Base-by-base conservation (phyloP, 78 protist genomes). In the Goniomonas avonlea region DNA sequence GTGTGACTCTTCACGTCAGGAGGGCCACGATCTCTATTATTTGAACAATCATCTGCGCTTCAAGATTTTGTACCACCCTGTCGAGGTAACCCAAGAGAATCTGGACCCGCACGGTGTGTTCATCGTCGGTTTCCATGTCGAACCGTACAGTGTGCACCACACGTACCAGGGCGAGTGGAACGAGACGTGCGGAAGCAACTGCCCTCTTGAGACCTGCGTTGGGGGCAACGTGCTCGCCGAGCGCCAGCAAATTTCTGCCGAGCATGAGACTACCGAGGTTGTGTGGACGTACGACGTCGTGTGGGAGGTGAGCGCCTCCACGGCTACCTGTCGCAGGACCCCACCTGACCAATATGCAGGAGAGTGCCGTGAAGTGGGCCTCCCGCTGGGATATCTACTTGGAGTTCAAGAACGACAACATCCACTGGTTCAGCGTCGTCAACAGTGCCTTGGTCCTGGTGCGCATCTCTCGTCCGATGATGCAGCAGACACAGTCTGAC, bases 41-140 rank as follows among this genome's bases (percentile, higher is more conserved):
- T 35, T 68, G 27, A 68, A 68, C 75, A 68, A 68, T 35, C 75
- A 68, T 23, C 34, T 68, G n/a, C 53, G 75, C 47, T 68, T 41
- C 75, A 68, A 68, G 56, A 68, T 68, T 35, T 23, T 43, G 75
- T 68, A 68, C 56, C 48, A 63, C 71, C 71, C 71, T 3, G 38
- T 27, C 2, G 71, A 13, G 71, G 21, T 43, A 27, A 15, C 71
- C 11, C 23, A 39, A 13, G 29, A 58, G 65, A 35, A 27, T 29
- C 39, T 9, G 65, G 65, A 58, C 18, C 39, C 23, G 65, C 39
- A 13, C 3, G 65, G 34, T 35, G 29, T 29, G 39, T 58, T 58
- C 65, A 58, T 3, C 34, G 32, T 58, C 61, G 65, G 65, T 21
- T 3, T 58, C 34, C 65, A 58, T 5, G 75, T 68, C 11, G 34